Conservation (phyloP, 768 basidiomycete genomes). For the Leccinellum luteum region DNA sequence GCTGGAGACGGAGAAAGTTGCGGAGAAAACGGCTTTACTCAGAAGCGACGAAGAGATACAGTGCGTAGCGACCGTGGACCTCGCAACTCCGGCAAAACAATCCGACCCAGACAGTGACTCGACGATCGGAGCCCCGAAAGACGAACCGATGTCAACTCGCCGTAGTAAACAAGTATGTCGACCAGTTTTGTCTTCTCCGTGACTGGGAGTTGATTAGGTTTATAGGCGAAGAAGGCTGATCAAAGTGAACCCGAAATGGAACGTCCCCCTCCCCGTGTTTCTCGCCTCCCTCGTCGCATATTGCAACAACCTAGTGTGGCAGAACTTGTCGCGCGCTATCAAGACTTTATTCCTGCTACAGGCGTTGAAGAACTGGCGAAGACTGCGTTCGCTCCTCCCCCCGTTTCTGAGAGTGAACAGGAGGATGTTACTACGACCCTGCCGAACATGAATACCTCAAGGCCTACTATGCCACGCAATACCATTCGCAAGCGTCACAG, state of each 20-base stretch:
- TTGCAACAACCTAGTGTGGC: slow-evolving; percentile 67
- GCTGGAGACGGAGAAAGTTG: slow-evolving; percentile 30
- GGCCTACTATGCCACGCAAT: slow-evolving; percentile 32
- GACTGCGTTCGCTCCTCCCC: slow-evolving; percentile 56
- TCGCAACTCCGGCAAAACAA: slow-evolving; percentile 29
- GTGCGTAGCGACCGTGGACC: slow-evolving; percentile 6
- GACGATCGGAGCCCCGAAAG: slow-evolving; percentile 64
- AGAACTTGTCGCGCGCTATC: slow-evolving; percentile 80
- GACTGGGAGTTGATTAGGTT: slow-evolving; percentile 8
- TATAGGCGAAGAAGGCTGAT: slow-evolving; percentile 24
- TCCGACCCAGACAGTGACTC: slow-evolving; percentile 81
- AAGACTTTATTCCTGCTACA: slow-evolving; percentile 70
- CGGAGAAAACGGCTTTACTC: slow-evolving; percentile 15
- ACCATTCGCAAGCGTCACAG: slow-evolving; percentile 47
- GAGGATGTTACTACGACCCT: slow-evolving; percentile 43
- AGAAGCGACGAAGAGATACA: slow-evolving; percentile 19
- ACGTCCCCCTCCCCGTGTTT: slow-evolving; percentile 37
- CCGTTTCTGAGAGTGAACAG: slow-evolving; percentile 79
- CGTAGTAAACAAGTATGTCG: slow-evolving; percentile 28
- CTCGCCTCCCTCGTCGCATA: slow-evolving; percentile 63
- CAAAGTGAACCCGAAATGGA: slow-evolving; percentile 17
- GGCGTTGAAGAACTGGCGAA: slow-evolving; percentile 70
- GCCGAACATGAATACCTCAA: slow-evolving; percentile 19
- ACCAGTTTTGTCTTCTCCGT: not conserved
- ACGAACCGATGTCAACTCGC: slow-evolving; percentile 17